These are phyloP conservation scores for Cymbidium sinense DNA, from an alignment of 106 monocot genomes.

Conservation along the genomic window DNA sequence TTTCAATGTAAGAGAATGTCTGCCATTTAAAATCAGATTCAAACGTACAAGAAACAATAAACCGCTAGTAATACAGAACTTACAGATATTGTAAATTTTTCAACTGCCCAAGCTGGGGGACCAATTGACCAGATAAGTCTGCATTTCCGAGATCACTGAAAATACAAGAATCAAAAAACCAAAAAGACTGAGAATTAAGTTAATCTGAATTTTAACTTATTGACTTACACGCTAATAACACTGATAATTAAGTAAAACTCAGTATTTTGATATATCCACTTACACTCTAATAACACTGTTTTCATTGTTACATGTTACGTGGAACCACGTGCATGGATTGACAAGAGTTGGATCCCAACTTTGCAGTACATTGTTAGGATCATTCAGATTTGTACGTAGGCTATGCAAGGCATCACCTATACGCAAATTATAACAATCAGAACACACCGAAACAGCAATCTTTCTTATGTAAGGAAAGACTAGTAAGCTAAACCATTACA, in stretches of 20 bases:
- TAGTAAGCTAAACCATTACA: not conserved
- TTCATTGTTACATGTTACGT: slow-evolving; percentile 64
- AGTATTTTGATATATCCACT: slow-evolving; percentile 11
- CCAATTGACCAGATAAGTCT: slow-evolving; percentile 51
- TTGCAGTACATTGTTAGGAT: slow-evolving; percentile 64
- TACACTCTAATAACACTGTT: slow-evolving; percentile 82
- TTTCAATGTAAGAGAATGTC: not conserved
- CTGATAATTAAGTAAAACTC: not conserved
- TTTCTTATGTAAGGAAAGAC: not conserved
- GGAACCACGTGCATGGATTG: slow-evolving; percentile 90
- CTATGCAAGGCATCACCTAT: slow-evolving; percentile 70
- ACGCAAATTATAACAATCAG: slow-evolving; percentile 7
- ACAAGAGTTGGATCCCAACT: slow-evolving; percentile 80
- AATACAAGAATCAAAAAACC: not conserved
- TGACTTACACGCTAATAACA: not conserved
- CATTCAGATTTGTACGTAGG: slow-evolving; percentile 37
- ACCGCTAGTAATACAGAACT: slow-evolving; percentile 1
- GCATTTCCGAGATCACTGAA: slow-evolving; percentile 77
- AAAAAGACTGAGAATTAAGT: not conserved
- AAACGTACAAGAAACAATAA: not conserved
- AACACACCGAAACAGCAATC: not conserved
- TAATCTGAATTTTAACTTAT: not conserved
- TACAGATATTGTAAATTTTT: slow-evolving; percentile 64
- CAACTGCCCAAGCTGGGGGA: slow-evolving; percentile 54
- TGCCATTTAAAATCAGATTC: not conserved